Evolutionary conservation across 805 yeast genomes (phyloP).

Genomic region (Candida nemodendra): DNA sequence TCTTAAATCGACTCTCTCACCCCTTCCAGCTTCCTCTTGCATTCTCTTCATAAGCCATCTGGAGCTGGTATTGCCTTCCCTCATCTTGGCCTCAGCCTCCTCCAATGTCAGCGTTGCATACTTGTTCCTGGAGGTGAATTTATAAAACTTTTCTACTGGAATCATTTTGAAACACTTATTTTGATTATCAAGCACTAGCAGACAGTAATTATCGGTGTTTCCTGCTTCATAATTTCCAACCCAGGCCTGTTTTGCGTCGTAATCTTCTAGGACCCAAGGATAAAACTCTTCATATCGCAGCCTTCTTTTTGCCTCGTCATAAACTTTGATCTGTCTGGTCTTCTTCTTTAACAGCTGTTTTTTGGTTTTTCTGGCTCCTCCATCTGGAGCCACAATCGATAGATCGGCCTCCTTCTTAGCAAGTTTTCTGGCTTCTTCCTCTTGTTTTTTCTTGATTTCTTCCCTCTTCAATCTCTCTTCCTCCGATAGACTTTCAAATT

Average conservation of each 20-base stretch:
- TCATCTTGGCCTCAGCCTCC: slow-evolving; percentile 96
- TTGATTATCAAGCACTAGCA: slow-evolving; percentile 79
- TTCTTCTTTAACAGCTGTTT: slow-evolving; percentile 65
- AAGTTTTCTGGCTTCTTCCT: slow-evolving; percentile 31
- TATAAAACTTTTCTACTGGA: slow-evolving; percentile 92
- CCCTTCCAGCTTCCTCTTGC: slow-evolving; percentile 60
- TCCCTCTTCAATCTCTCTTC: slow-evolving; percentile 39
- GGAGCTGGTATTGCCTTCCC: slow-evolving; percentile 67
- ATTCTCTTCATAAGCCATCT: slow-evolving; percentile 95
- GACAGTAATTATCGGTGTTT: slow-evolving; percentile 76
- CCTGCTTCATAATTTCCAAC: slow-evolving; percentile 96
- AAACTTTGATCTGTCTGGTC: slow-evolving; percentile 77
- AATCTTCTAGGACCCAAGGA: slow-evolving; percentile 98
- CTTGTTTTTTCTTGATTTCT: slow-evolving; percentile 26
- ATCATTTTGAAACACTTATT: slow-evolving; percentile 79
- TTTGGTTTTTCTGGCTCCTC: slow-evolving; percentile 73
- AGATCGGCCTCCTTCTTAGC: slow-evolving; percentile 43
- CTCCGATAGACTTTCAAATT: slow-evolving; percentile 33
- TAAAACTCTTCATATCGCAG: slow-evolving; percentile 93
- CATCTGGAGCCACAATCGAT: slow-evolving; percentile 88
- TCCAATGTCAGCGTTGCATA: slow-evolving; percentile 92
- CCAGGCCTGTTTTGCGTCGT: slow-evolving; percentile 90
- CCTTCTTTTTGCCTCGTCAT: slow-evolving; percentile 80
- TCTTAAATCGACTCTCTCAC: slow-evolving; percentile 50
- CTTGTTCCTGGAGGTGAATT: slow-evolving; percentile 88